Evolutionary conservation across 2,329 filamentous ascomycete species (phyloP), one percentile per base, ranked within the genome.

Genomic region (Aspergillus sergii): DNA sequence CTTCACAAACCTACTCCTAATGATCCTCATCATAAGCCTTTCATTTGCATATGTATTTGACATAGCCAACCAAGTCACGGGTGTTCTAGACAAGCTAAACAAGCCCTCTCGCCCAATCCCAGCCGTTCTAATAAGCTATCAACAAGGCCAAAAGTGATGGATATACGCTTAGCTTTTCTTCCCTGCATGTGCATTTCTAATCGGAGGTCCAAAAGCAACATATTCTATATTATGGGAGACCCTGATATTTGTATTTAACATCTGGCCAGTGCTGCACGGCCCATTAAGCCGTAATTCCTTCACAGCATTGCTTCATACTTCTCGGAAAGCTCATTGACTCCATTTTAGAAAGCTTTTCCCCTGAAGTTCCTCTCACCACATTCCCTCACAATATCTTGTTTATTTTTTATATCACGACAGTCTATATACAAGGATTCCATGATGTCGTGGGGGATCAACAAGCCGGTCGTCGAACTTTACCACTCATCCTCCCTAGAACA

Each of bases 51-150:
- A 62, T 34, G 36, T 51, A 32, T 58, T 57, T 23, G 60, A 58
- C 34, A 58, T 62, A 19, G 39, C 58, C n/a, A 62, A 62, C 46
- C 46, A 62, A 43, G n/a, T 62, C 23, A 58, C 46, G 4, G 51
- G 45, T 11, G 55, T 62, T 7, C 23, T 51, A 11, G 55, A 62
- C 45, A 36, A 32, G 3, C n/a, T 58, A 23, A 62, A 62, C 46
- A 59, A 59, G 56, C 56, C 60, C 1, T 23, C 45, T 26, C 57
- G 60, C 2, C 60, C 57, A 6, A 62, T 62, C 10, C 48, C 60
- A 8, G 34, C 60, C 2, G 60, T 57, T 16, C 39, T 43, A 10
- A n/a, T n/a, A 11, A 21, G 19, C 39, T 43, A 43, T 11, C 6
- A 4, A 5, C 19, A 43, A n/a, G 4, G 39, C 5, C 19, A 43